Base-by-base conservation (phyloP, 371 early-diverging fungal species). In the Mortierella sp. region DNA sequence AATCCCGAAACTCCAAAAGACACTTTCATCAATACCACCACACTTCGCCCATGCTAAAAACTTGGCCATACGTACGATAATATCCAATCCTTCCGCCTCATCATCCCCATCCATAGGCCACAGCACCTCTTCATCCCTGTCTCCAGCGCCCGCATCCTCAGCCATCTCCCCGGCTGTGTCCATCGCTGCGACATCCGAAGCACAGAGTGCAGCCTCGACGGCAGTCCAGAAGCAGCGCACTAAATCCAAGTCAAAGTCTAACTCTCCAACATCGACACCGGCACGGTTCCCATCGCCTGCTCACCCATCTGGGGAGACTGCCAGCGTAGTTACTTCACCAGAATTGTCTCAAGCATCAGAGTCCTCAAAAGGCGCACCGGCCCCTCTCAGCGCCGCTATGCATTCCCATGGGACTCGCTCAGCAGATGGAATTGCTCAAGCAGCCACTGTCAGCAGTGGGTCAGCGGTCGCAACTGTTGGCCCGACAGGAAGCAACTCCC, bases 11-110 rank as follows among this genome's bases (percentile, higher is more conserved):
- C 61, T 23, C 61, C 69, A 30, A 31, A 28, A 26, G 41, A 17
- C 32, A 3, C 31, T 32, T 11, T 49, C 37, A 26, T 32, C 56
- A 12, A 50, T 73, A 23, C 68, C 75, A 21, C 51, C 56, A 1
- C 75, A 73, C 28, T 60, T 73, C 15, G 63, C 64, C n/a, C 39
- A 58, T 43, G 67, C 67, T 31, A 67, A 54, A 63, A 73, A 68
- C 27, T 39, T 73, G 26, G 75, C 75, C 42, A 63, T 67, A 39
- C 75, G 75, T 17, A 59, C 64, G 11, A 30, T 26, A 32, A 39
- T 43, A 17, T 30, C 12, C 17, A 30, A 39, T 21, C 5, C 34
- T 21, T 44, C 70, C 12, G 21, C 50, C 4, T 44, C 56, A 9
- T 30, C 51, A 14, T 17, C 58, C 21, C 28, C 52, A 4, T 46